Percentiles rank a stretch among this genome's conserved stretches.
Evolutionary conservation across 352 stramenopile genomes (phyloP).

Genomic region (Phytopythium kandeliae): DNA sequence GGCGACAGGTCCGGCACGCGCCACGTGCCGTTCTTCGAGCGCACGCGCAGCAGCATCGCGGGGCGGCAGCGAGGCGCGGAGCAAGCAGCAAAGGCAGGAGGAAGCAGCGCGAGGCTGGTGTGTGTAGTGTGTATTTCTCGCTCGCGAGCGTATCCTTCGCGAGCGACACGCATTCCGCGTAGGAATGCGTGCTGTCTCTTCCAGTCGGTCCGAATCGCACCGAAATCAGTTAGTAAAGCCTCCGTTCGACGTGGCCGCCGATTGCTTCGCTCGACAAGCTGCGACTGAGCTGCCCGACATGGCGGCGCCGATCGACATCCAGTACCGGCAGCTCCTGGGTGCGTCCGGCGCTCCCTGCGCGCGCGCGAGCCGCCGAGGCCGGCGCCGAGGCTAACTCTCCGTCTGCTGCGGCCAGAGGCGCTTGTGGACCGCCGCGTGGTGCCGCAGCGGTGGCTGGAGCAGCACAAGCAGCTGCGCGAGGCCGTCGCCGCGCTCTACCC

Average conservation of each 20-base stretch:
- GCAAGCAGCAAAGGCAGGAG: too few relatives aligned
- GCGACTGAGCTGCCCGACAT: too few relatives aligned
- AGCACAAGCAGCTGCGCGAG: slow-evolving; percentile 56
- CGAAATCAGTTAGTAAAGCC: too few relatives aligned
- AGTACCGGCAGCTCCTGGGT: slow-evolving; percentile 78
- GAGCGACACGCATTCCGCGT: too few relatives aligned
- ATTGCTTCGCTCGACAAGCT: neutral
- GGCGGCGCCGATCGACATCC: slow-evolving; percentile 73
- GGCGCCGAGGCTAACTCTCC: too few relatives aligned
- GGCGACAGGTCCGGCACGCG: slow-evolving; percentile 60
- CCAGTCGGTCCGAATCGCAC: too few relatives aligned
- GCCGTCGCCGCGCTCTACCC: slow-evolving; percentile 44
- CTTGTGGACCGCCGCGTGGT: slow-evolving; percentile 72
- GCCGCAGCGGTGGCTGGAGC: slow-evolving; percentile 63
- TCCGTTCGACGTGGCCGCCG: too few relatives aligned
- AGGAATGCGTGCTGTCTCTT: too few relatives aligned
- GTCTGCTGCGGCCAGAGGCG: slow-evolving; percentile 34
- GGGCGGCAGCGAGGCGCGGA: too few relatives aligned
- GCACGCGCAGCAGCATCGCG: slow-evolving; percentile 79
- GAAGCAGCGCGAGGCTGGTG: neutral
- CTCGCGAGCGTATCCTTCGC: too few relatives aligned
- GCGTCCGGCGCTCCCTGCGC: slow-evolving; percentile 3
- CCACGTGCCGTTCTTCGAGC: slow-evolving; percentile 87
- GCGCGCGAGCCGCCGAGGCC: too few relatives aligned
- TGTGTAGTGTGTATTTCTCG: too few relatives aligned